Base-by-base conservation (phyloP, 2,329 filamentous ascomycete species). In the Fusarium citri region DNA sequence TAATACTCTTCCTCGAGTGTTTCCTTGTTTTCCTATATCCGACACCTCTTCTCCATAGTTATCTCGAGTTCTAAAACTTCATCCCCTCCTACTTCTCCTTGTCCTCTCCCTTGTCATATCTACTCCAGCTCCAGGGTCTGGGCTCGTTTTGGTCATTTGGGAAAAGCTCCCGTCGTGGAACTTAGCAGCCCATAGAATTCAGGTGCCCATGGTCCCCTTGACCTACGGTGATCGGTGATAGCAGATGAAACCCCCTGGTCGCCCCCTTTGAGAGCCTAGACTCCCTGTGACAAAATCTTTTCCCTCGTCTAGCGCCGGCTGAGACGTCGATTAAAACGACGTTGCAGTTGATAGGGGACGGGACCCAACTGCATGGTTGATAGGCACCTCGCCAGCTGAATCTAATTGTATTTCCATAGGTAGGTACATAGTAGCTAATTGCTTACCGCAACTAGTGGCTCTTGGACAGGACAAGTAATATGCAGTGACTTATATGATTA, bases 291-390 rank as follows among this genome's bases (percentile, higher is more conserved):
- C 66, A 65, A 60, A 59, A 41, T 49, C 30, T 48, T 58, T 20
- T 46, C 16, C 59, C 31, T 69, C 65, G 28, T 60, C 65, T 69
- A 55, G 56, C 66, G 62, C 62, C 53, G 53, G 53, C 40, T 69
- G 66, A 69, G 67, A 70, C 67, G 49, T 67, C 23, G 46, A 67
- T 53, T 42, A 37, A 61, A 45, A 67, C 62, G 48, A 63, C 34
- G 66, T 67, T 70, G 62, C 66, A 62, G 40, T 60, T 31, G 68
- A 18, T 66, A 12, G 51, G 53, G 62, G 57, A 30, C 28, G 6
- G 28, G 28, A 56, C 46, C 46, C 34, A 64, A 40, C 57, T 61
- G 23, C 23, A 28, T 45, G 45, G 59, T 40, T 37, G 34, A 63
- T 18, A 16, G n/a, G n/a, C n/a, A n/a, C n/a, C n/a, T n/a, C n/a